Evolutionary conservation across 73 alveolate species (phyloP), one percentile per base, ranked within the genome.

Genomic region (Breviolum minutum): DNA sequence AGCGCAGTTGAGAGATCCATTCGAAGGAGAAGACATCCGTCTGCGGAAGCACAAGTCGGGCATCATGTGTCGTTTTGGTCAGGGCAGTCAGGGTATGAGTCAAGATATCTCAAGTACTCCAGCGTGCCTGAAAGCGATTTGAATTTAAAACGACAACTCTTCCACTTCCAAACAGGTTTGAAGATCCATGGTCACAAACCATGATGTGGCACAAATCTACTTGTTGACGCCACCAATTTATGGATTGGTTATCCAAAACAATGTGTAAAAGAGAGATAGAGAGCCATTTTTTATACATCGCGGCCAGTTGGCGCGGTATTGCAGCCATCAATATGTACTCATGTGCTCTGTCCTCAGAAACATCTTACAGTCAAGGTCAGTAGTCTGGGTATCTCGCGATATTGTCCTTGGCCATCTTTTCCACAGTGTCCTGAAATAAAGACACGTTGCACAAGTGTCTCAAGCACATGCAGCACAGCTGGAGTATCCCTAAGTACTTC

Each of bases 1-100:
- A 99, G 99, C 99, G 99, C 99, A 99, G 99, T 97, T 99, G 99
- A 95, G 99, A 99, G 96, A 99, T 99, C 99, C 99, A 99, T 99
- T 99, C 99, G 98, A 99, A 99, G 80, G 99, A 99, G 99, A 99
- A 99, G 60, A 99, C 99, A 96, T 99, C 99, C 73, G 99, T 96
- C 98, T 92, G 71, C 26, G 20, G 7, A 48, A 64, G 40, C 22
- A 66, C 0, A 10, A 24, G 66, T 82, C 71, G 83, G 27, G 83
- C 19, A 26, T 73, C 26, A 11, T 27, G 27, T 71, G 32, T 26
- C 83, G 83, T 14, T 29, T 11, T 17, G 9, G 83, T 14, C 9
- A 73, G 27, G 7, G 83, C 6, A 40, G 54, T 40, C 54, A 40
- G 54, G 54, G 3, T 71, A 13, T 26, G 14, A 11, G 82, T 73